Evolutionary conservation across 176 grass and related monocot genomes (phyloP), one percentile per base, ranked within the genome.

Genomic region (Phoenix roebelenii): DNA sequence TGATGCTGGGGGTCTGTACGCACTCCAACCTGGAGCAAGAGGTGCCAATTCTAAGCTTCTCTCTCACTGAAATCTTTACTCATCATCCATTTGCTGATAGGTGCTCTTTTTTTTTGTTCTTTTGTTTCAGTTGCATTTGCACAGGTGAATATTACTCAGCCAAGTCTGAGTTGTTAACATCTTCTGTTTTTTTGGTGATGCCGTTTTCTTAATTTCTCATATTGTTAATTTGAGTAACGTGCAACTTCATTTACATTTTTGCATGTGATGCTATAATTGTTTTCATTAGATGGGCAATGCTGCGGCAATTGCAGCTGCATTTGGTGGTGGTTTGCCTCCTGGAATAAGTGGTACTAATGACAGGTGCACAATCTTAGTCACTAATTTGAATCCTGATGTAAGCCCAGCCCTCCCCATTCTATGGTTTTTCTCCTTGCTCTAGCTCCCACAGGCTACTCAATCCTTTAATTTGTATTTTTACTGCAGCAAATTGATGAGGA

Each of bases 301-400:
- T 67, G 65, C 82, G 52, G 85, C 78, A 79, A 76, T 85, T 74
- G 81, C 81, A 25, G 82, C 87, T 79, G 87, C 84, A 69, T 98
- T 88, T 81, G 76, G 87, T 64, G 86, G 91, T 72, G 54, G 68
- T 18, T 76, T 90, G 60, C 87, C 87, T 59, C 72, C 73, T 52
- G 87, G 87, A 49, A 69, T 90, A 54, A 77, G 60, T 55, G 91
- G 76, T 76, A 74, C 86, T 65, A 90, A 95, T 32, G 91, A 89
- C 65, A 83, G 87, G 64, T 88, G 87, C 73, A 98, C 87, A 49
- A 72, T 98, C 16, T 81, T 98, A 70, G 84, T 85, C 60, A 98
- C 87, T 83, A 98, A 98, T 80, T 82, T 98, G 68, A 82, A 98
- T 74, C 72, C 84, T 64, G 84, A 85, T 65, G 88, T 98, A 98